These are phyloP conservation scores for Helminthosporium solani DNA, from an alignment of 2,329 filamentous ascomycete genomes.

Conservation along the genomic window DNA sequence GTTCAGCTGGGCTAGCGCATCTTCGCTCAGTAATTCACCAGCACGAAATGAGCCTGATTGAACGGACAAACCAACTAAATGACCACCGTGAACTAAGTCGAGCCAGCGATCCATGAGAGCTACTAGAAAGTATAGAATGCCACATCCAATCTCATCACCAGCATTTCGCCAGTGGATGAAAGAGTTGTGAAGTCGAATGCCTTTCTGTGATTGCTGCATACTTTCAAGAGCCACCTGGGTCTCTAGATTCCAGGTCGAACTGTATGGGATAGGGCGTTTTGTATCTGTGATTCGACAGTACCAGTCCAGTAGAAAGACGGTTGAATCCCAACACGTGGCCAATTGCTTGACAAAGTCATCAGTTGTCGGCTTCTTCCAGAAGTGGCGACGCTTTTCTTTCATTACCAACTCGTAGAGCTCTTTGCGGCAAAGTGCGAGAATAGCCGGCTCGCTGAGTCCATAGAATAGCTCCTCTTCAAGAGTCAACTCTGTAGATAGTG, in stretches of 20 bases:
- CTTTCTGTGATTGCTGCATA: constrained; percentile 55
- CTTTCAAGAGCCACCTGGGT: constrained; percentile 56
- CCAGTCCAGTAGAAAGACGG: constrained; percentile 57
- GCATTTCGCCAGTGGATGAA: constrained; percentile 61
- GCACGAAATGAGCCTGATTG: constrained; percentile 10
- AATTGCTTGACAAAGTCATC: constrained; percentile 54
- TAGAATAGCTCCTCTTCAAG: constrained; percentile 39
- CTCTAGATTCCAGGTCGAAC: constrained; percentile 60
- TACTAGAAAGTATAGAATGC: constrained; percentile 56
- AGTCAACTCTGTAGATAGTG: constrained; percentile 32
- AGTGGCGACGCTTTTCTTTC: constrained; percentile 46
- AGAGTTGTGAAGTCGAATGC: constrained; percentile 56
- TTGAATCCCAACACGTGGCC: constrained; percentile 54
- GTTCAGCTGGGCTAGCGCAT: constrained; percentile 17
- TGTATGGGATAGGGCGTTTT: constrained; percentile 55
- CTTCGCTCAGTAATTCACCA: not conserved
- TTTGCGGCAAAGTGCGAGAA: constrained; percentile 50
- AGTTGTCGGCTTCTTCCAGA: constrained; percentile 46
- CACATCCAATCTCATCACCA: constrained; percentile 56
- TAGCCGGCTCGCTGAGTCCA: constrained; percentile 51
- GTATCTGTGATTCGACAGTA: constrained; percentile 52
- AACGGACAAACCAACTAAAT: constrained; percentile 43
- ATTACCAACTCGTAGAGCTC: constrained; percentile 49
- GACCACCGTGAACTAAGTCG: constrained; percentile 49
- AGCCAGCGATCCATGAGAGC: constrained; percentile 60